phyloP scores from a whole-genome alignment of 192 early-diverging fungal species.

The Coemansia sp. region DNA sequence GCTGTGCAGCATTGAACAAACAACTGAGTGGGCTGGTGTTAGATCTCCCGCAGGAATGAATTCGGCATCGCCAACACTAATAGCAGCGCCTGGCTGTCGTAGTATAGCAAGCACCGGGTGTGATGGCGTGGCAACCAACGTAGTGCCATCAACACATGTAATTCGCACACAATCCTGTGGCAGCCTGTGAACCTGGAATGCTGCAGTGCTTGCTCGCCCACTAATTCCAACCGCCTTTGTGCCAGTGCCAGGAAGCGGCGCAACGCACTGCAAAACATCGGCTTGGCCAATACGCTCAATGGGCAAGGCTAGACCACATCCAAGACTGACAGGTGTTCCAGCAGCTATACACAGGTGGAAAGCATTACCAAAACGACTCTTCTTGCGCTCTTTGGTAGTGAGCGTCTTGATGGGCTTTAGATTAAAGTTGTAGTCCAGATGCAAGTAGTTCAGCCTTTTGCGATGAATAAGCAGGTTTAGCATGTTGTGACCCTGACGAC shows the following conservation, averaged over 20 bases:
- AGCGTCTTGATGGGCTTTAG: constrained; percentile 98
- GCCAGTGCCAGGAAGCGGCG: not conserved
- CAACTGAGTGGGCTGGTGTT: constrained; percentile 28
- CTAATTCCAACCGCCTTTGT: constrained; percentile 11
- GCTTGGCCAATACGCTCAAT: constrained; percentile 42
- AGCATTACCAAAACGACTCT: constrained; percentile 97
- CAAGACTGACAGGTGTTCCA: constrained; percentile 51
- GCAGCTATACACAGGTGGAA: constrained; percentile 79
- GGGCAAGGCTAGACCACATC: constrained; percentile 40
- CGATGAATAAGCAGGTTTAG: constrained; percentile 97
- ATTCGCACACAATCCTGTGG: constrained; percentile 45
- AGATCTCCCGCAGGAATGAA: constrained; percentile 44
- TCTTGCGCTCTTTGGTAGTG: constrained; percentile 99
- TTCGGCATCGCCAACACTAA: constrained; percentile 21
- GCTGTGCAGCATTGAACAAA: constrained; percentile 39
- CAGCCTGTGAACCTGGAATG: constrained; percentile 44
- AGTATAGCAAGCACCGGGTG: constrained; percentile 50
- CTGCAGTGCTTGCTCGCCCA: constrained; percentile 26
- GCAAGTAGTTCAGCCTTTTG: constrained; percentile 97
- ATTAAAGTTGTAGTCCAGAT: constrained; percentile 99
- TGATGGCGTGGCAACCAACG: constrained; percentile 40
- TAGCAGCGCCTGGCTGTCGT: constrained; percentile 1
- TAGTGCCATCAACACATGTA: constrained; percentile 34
- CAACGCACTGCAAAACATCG: constrained; percentile 33
- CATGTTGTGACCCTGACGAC: constrained; percentile 99